Evolutionary conservation across 2,329 filamentous ascomycete genomes (phyloP).

Genomic region (Beauveria asiatica): DNA sequence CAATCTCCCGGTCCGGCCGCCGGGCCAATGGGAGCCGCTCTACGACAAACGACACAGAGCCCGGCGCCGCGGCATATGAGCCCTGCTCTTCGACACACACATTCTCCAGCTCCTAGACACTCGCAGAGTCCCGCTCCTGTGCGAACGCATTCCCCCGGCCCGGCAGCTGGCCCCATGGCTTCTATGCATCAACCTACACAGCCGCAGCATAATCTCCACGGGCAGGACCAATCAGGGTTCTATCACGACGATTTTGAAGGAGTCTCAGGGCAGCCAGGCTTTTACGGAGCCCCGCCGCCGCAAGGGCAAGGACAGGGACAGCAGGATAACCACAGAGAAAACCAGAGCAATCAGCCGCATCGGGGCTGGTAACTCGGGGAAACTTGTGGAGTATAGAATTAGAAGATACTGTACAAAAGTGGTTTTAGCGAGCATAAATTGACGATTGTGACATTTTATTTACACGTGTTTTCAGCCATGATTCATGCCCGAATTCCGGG

Average conservation of each 20-base stretch:
- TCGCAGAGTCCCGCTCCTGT: constrained; percentile 10
- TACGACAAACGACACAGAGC: constrained; percentile 10
- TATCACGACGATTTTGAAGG: constrained; percentile 1
- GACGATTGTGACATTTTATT: too few relatives aligned
- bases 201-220: neutral
- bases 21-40: constrained; percentile 18
- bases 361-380: too few relatives aligned
- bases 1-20: constrained; percentile 10
- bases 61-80: constrained; percentile 28
- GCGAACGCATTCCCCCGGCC: neutral
- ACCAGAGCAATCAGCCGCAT: constrained; percentile 14
- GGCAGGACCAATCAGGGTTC: neutral
- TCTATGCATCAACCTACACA: neutral
- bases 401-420: too few relatives aligned
- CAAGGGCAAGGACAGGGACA: constrained; percentile 33
- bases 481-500: too few relatives aligned
- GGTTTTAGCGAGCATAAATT: too few relatives aligned
- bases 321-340: constrained; percentile 49
- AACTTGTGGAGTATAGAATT: too few relatives aligned
- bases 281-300: neutral
- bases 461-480: too few relatives aligned
- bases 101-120: constrained; percentile 12
- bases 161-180: neutral
- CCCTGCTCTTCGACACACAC: constrained; percentile 43
- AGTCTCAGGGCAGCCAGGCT: neutral